A percentile compares a stretch with the other conserved stretches of the same genome.
phyloP scores from a whole-genome alignment of 768 basidiomycete genomes.

The Mycena filopes region DNA sequence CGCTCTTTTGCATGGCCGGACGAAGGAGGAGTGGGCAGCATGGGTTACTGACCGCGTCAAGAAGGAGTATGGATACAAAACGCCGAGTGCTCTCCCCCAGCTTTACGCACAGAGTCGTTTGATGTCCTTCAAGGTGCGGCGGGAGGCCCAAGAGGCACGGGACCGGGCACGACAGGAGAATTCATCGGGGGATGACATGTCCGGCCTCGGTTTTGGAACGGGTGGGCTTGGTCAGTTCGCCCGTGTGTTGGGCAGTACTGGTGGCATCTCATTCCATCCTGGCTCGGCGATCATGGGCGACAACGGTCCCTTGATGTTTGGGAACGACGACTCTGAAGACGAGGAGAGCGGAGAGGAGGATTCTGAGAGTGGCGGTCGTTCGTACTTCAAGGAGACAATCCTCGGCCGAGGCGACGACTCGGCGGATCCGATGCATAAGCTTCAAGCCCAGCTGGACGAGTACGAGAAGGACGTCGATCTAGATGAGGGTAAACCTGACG shows the following conservation, averaged over 20 bases:
- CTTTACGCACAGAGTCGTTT: constrained; percentile 77
- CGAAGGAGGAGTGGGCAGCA: constrained; percentile 91
- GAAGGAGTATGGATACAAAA: constrained; percentile 77
- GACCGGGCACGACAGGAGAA: constrained; percentile 48
- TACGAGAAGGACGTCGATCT: constrained; percentile 61
- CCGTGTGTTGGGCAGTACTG: constrained; percentile 63
- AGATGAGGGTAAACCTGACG: constrained; percentile 48
- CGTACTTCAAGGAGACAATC: constrained; percentile 61
- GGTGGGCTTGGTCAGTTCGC: constrained; percentile 61
- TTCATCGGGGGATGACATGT: constrained; percentile 44
- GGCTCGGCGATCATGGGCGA: constrained; percentile 63
- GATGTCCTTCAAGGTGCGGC: constrained; percentile 68
- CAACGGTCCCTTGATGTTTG: constrained; percentile 68
- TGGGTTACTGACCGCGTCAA: constrained; percentile 91
- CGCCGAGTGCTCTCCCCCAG: constrained; percentile 80
- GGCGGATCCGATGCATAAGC: constrained; percentile 63
- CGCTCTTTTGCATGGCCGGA: constrained; percentile 86
- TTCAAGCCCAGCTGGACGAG: constrained; percentile 72
- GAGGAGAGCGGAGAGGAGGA: constrained; percentile 67
- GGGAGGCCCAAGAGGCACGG: constrained; percentile 65
- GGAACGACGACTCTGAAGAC: constrained; percentile 70
- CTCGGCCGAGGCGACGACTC: constrained; percentile 57
- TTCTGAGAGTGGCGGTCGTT: constrained; percentile 46
- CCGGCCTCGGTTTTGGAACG: constrained; percentile 42
- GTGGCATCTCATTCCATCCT: constrained; percentile 75